Conservation (phyloP, 1,139 yeast genomes). For the Scheffersomyces parashehatae region DNA sequence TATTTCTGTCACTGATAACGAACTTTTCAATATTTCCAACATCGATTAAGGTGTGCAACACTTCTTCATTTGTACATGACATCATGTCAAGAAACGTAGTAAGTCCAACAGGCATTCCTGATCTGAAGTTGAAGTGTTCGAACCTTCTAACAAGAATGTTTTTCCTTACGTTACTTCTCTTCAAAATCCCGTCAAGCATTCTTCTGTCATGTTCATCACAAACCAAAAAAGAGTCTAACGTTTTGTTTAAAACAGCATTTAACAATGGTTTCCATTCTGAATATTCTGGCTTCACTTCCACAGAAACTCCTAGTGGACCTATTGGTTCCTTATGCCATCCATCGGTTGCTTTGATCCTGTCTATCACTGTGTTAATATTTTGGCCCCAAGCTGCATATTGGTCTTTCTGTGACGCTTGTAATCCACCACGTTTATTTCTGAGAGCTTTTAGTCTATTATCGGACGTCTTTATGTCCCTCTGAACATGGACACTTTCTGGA, state of each 20-base stretch:
- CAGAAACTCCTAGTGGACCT: conserved; percentile 80
- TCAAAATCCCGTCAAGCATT: conserved; percentile 46
- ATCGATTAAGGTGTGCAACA: conserved; percentile 68
- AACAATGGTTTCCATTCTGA: conserved; percentile 64
- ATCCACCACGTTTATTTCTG: conserved; percentile 13
- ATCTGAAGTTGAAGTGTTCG: conserved; percentile 55
- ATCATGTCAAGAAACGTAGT: conserved; percentile 63
- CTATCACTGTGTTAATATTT: conserved; percentile 40
- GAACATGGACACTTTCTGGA: conserved; percentile 4
- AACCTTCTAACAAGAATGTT: conserved; percentile 55
- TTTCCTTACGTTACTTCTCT: conserved; percentile 21
- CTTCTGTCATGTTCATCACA: conserved; percentile 61
- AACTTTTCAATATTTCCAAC: conserved; percentile 58
- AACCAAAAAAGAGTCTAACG: conserved; percentile 69
- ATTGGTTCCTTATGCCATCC: conserved; percentile 56
- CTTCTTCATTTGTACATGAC: conserved; percentile 52
- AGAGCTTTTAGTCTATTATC: conserved; percentile 7
- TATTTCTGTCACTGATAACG: conserved; percentile 48
- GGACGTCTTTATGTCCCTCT: conserved; percentile 1
- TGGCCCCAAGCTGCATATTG: conserved; percentile 50
- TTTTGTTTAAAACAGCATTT: conserved; percentile 48
- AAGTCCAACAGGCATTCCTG: conserved; percentile 28
- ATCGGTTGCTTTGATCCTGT: conserved; percentile 35
- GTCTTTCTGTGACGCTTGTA: conserved; percentile 24
- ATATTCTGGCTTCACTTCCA: conserved; percentile 56